phyloP scores from a whole-genome alignment of 164 flowering plant genomes.

The Kalanchoe fedtschenkoi region DNA sequence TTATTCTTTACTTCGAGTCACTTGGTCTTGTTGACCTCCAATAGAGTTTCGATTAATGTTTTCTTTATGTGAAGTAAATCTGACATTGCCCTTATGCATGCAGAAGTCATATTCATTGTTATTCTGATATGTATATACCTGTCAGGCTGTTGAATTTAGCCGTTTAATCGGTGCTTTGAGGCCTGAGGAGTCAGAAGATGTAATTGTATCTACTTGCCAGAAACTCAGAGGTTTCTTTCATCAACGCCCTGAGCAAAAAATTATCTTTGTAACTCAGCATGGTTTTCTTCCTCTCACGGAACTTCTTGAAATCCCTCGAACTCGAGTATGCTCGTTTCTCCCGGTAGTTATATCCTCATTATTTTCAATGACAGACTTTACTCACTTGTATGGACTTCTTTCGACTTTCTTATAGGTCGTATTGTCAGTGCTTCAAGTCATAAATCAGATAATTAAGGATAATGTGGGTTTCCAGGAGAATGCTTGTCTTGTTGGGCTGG shows the following conservation, averaged over 20 bases:
- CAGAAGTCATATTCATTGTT: not conserved
- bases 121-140: not conserved
- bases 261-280: conserved; percentile 75
- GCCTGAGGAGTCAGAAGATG: conserved; percentile 90
- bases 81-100: not conserved
- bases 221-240: conserved; percentile 74
- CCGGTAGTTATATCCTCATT: not conserved
- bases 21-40: not conserved
- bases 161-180: conserved; percentile 71
- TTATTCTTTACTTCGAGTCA: not conserved
- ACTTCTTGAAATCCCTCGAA: conserved; percentile 73
- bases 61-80: too few species aligned
- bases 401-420: conserved; percentile 51
- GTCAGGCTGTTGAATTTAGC: conserved; percentile 89
- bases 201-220: conserved; percentile 79
- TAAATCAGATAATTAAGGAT: conserved; percentile 82
- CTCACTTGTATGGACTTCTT: not conserved
- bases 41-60: not conserved
- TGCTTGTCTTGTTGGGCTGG: conserved; percentile 95
- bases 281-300: conserved; percentile 90
- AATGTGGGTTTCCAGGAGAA: conserved; percentile 83
- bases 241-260: conserved; percentile 90
- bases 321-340: conserved; percentile 45
- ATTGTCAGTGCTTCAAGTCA: conserved; percentile 84
- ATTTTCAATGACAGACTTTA: not conserved